Evolutionary conservation across 75 land plant species (phyloP).

Genomic region (Picea sitchensis): DNA sequence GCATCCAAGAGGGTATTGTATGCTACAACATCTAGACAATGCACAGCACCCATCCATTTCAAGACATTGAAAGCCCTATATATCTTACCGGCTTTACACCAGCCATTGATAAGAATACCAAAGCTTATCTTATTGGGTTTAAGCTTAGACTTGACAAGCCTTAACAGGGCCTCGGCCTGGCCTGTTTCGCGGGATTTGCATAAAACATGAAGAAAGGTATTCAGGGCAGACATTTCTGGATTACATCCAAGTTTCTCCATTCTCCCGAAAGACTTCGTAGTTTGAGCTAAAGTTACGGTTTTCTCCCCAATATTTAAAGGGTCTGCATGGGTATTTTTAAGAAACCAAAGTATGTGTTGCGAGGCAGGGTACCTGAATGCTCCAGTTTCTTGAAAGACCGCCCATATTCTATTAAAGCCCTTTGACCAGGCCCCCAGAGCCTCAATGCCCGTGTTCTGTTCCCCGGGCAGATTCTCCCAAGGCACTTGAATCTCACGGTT

Average conservation of each 20-base stretch:
- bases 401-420: neutral
- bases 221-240: neutral
- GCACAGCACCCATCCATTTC: neutral
- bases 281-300: neutral
- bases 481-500: neutral
- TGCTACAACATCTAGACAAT: neutral
- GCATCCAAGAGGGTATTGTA: neutral
- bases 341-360: neutral
- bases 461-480: neutral
- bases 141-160: neutral
- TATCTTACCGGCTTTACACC: neutral
- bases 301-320: neutral
- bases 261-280: neutral
- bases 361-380: neutral
- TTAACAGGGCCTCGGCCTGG: neutral
- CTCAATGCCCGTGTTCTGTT: neutral
- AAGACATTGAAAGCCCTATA: neutral
- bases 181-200: neutral
- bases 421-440: neutral
- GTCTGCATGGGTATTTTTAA: neutral
- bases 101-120: neutral
- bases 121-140: neutral
- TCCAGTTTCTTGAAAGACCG: neutral
- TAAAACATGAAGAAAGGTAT: constrained; percentile 1
- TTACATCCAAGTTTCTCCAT: neutral